Conservation (phyloP, 1,139 yeast species). For the Hansenula sp. region DNA sequence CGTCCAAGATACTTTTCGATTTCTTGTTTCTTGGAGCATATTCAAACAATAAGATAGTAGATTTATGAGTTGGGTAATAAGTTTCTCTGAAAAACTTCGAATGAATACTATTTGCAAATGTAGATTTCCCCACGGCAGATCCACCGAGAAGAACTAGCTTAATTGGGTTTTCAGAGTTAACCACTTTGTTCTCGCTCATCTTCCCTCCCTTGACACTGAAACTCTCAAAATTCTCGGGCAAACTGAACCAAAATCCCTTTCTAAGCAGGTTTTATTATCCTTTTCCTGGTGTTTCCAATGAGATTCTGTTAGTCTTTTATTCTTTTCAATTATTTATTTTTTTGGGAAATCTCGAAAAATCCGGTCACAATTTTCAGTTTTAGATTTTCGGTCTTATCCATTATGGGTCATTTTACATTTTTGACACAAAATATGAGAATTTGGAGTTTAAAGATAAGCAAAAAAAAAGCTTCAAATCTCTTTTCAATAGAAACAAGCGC, state of each 20-base stretch:
- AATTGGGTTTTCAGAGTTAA: conserved; percentile 35
- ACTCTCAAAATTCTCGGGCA: too few relatives aligned
- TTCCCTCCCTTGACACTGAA: neutral
- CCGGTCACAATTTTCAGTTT: neutral
- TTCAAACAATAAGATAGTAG: conserved; percentile 51
- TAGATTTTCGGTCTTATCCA: conserved; percentile 1
- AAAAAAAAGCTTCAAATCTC: neutral
- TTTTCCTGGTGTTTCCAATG: too few relatives aligned
- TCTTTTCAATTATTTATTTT: neutral
- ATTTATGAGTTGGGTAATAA: conserved; percentile 62
- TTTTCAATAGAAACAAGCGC: too few relatives aligned
- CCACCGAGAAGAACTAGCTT: conserved; percentile 59
- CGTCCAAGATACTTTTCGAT: conserved; percentile 48
- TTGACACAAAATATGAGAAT: neutral
- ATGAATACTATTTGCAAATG: conserved; percentile 31
- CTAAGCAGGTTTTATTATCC: neutral
- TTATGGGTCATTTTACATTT: neutral
- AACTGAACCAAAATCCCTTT: too few relatives aligned
- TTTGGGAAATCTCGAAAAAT: neutral
- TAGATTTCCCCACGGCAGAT: conserved; percentile 46
- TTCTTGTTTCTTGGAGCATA: conserved; percentile 39
- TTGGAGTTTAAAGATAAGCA: neutral
- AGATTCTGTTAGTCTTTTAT: neutral
- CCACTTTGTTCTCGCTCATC: conserved; percentile 4
- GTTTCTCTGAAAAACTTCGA: conserved; percentile 26